Evolutionary conservation across 805 yeast species (phyloP).

Genomic region (Zygosaccharomyces bailii): DNA sequence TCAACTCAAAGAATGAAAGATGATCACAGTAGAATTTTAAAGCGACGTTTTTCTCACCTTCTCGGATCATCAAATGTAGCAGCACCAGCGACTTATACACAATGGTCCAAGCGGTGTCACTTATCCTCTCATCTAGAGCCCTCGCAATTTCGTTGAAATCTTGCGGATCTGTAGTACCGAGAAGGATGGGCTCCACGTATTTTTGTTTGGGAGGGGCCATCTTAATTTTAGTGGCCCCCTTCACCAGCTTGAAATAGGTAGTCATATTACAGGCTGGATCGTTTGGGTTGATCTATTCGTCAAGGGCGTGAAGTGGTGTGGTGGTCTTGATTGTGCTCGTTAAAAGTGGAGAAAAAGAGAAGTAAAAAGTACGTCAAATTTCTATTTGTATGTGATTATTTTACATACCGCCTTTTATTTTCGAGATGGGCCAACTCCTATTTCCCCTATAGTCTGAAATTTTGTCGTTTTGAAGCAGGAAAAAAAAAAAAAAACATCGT

Average conservation of each 20-base stretch:
- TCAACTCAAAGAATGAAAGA: slow-evolving; percentile 50
- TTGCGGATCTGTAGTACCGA: slow-evolving; percentile 38
- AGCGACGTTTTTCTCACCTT: slow-evolving; percentile 79
- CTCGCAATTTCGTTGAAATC: slow-evolving; percentile 68
- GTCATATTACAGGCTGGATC: slow-evolving; percentile 39
- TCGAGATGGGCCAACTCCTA: slow-evolving; percentile 11
- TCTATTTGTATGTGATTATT: neutral
- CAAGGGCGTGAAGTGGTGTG: neutral
- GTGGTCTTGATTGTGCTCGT: neutral
- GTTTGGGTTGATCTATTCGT: neutral
- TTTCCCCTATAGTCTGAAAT: slow-evolving; percentile 7
- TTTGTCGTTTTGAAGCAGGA: neutral
- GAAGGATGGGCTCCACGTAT: slow-evolving; percentile 87
- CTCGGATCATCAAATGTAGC: slow-evolving; percentile 85
- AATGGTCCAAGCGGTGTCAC: slow-evolving; percentile 86
- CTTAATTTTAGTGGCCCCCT: slow-evolving; percentile 73
- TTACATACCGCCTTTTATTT: slow-evolving; percentile 6
- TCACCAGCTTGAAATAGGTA: slow-evolving; percentile 69
- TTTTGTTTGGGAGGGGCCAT: slow-evolving; percentile 98
- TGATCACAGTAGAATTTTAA: slow-evolving; percentile 53
- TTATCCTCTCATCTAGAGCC: slow-evolving; percentile 57
- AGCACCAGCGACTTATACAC: slow-evolving; percentile 84
- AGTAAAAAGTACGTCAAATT: neutral
- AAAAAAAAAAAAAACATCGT: too few relatives aligned
- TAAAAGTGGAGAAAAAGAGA: neutral